These are phyloP conservation scores for Gyrodon lividus DNA, from an alignment of 768 basidiomycete genomes.

Conservation along the genomic window DNA sequence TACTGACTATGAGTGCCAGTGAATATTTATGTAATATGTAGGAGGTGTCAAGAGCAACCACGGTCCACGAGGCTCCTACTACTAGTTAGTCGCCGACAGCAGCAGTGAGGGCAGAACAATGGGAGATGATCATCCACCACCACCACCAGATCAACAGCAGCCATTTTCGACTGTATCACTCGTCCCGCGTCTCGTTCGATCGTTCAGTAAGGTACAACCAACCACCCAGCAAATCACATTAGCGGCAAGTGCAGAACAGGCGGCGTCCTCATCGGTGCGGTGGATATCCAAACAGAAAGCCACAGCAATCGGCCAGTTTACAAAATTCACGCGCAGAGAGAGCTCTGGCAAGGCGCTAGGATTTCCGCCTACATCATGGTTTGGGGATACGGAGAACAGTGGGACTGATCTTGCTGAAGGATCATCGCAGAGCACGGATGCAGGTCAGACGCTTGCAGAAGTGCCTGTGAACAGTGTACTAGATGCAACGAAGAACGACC, in stretches of 20 bases:
- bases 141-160: not conserved
- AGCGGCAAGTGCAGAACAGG: conserved; percentile 3
- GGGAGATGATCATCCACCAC: conserved; percentile 4
- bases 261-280: not conserved
- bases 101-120: not conserved
- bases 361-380: conserved; percentile 20
- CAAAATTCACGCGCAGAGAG: conserved; percentile 15
- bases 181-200: conserved; percentile 17
- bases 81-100: too few relatives aligned
- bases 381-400: conserved; percentile 3
- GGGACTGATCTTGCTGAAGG: conserved; percentile 2
- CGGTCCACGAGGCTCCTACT: too few relatives aligned
- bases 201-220: conserved; percentile 20
- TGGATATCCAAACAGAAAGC: conserved; percentile 18
- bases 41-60: too few relatives aligned
- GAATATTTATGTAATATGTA: too few relatives aligned
- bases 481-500: not conserved
- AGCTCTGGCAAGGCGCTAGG: conserved; percentile 2
- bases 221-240: conserved; percentile 13
- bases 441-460: conserved; percentile 9
- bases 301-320: conserved; percentile 14
- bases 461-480: conserved; percentile 1
- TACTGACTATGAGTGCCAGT: too few relatives aligned
- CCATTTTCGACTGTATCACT: not conserved
- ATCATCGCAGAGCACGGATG: conserved; percentile 4